A percentile compares a stretch with the other conserved stretches of the same genome.
These are phyloP conservation scores for Aristolochia fimbriata DNA, from an alignment of 164 flowering plant genomes.

Conservation along the genomic window DNA sequence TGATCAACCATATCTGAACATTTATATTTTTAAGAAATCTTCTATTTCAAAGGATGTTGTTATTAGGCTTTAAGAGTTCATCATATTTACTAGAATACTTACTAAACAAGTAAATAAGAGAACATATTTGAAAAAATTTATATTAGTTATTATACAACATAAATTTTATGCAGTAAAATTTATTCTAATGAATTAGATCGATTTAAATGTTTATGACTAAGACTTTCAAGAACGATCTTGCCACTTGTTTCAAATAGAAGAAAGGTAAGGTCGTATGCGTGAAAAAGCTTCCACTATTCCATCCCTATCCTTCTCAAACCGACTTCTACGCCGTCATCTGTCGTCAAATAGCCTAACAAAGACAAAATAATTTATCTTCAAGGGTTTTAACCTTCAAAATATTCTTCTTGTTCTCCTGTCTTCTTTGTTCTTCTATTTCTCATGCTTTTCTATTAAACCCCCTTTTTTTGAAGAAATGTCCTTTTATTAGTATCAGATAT, in stretches of 20 bases:
- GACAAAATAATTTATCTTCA: neutral
- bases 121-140: too few relatives aligned
- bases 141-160: too few relatives aligned
- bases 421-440: neutral
- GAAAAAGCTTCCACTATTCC: neutral
- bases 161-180: too few relatives aligned
- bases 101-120: too few relatives aligned
- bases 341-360: neutral
- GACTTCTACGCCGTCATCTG: neutral
- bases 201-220: too few relatives aligned
- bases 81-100: too few relatives aligned
- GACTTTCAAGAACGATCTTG: too few relatives aligned
- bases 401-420: neutral
- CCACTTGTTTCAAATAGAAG: neutral
- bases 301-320: conserved; percentile 1
- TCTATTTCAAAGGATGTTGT: too few relatives aligned
- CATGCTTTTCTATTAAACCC: neutral
- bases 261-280: neutral
- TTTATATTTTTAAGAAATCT: too few relatives aligned
- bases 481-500: neutral
- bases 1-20: too few relatives aligned
- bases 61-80: too few relatives aligned
- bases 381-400: neutral
- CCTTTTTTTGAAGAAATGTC: neutral
- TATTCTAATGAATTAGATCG: too few relatives aligned